These are phyloP conservation scores for Spergularia bocconei DNA, from an alignment of 148 eudicot genomes.

Conservation along the genomic window DNA sequence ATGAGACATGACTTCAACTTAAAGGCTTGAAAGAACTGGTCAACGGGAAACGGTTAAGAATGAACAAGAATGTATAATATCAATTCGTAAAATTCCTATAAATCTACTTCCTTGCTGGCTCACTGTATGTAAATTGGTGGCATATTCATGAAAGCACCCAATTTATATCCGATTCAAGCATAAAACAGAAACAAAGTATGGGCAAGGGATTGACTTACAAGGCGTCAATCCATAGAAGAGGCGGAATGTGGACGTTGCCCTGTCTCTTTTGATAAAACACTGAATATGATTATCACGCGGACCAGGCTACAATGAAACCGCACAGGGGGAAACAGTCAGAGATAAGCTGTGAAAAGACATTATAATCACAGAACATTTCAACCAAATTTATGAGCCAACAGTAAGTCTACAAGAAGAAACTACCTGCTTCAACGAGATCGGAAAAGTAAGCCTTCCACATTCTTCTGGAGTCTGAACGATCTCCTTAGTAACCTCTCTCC, in stretches of 20 bases:
- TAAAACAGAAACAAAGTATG: background rate
- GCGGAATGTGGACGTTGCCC: conserved; percentile 61
- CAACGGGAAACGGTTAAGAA: background rate
- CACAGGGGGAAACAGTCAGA: background rate
- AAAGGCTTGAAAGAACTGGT: background rate
- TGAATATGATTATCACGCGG: conserved; percentile 80
- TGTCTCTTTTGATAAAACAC: conserved; percentile 88
- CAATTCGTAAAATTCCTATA: background rate
- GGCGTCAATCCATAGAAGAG: conserved; percentile 76
- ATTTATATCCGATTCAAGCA: background rate
- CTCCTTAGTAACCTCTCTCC: conserved; percentile 91
- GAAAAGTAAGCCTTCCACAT: conserved; percentile 90
- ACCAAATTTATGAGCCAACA: background rate
- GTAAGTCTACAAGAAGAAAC: background rate
- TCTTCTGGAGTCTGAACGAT: conserved; percentile 86
- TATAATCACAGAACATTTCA: background rate
- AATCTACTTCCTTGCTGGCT: background rate
- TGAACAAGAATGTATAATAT: background rate
- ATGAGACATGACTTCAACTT: background rate
- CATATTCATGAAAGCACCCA: background rate
- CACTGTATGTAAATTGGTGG: background rate
- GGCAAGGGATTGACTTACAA: conserved; percentile 52
- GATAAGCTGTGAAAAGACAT: background rate
- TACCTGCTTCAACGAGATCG: conserved; percentile 94
- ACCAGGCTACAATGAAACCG: conserved; percentile 58